Base-by-base conservation (phyloP, 257 asterid species). In the Agastache rugosa region DNA sequence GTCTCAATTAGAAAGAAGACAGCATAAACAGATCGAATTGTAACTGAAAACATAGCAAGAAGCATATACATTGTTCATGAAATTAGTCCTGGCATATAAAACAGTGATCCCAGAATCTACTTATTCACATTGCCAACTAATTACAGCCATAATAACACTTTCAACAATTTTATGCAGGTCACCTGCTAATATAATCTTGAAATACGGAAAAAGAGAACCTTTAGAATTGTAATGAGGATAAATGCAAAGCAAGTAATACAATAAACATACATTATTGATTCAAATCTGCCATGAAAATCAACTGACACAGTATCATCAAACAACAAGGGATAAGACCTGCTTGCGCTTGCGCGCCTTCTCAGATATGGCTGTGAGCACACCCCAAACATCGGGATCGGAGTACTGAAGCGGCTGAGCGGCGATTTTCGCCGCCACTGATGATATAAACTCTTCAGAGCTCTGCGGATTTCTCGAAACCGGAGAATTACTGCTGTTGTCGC, bases 291-390 rank as follows among this genome's bases (percentile, higher is more conserved):
- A 34, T 19, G 35, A 71, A 75, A 20, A 27, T 19, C 55, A 79
- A 72, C 16, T 48, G 19, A 29, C 48, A 12, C 4, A 6, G 16
- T 25, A 41, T 3, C 5, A 35, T 35, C 48, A 41, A 53, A 51
- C 17, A 35, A 22, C 8, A 34, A 81, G 58, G 44, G 55, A 69
- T 15, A 12, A 66, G 27, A 92, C 98, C 98, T 91, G 91, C 35
- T 76, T 85, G 69, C 98, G 97, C 79, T 90, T 89, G 51, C 98
- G 94, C 47, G 98, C 96, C 75, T 87, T 82, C 41, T 89, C 95
- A 31, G 98, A 90, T 58, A 95, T 95, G 47, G 99, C 99, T 0
- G 99, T 95, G 82, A 95, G 96, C 69, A 89, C 94, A 22, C 97
- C 99, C 99, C 99, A 95, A 53, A 95, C 99, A 53, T 82, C 75